phyloP scores from a whole-genome alignment of 139 green algal species.

The Protoeuglena noctilucae region DNA sequence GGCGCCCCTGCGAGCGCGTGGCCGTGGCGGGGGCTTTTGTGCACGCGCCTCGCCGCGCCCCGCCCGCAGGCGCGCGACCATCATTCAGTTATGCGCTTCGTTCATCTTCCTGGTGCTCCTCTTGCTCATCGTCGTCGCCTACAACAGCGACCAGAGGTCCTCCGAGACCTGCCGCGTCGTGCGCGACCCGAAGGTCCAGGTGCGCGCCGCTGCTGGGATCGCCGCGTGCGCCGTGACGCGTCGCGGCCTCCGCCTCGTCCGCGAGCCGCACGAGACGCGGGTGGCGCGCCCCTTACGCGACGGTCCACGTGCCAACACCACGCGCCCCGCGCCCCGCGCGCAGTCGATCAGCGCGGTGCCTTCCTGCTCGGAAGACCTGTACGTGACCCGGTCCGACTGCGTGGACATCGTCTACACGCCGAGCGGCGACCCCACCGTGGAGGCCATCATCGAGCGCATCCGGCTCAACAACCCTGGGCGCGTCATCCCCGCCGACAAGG shows the following conservation, averaged over 20 bases:
- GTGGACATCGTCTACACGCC: conserved; percentile 55
- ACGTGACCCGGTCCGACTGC: conserved; percentile 36
- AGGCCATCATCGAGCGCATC: conserved; percentile 38
- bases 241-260: too few relatives aligned
- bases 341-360: conserved; percentile 24
- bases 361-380: conserved; percentile 37
- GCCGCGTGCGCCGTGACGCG: too few relatives aligned
- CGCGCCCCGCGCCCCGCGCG: too few relatives aligned
- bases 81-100: background rate
- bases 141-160: background rate
- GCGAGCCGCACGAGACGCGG: too few relatives aligned
- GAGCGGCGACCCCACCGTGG: conserved; percentile 15
- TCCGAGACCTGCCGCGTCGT: background rate
- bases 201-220: too few relatives aligned
- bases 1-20: too few relatives aligned
- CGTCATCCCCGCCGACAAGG: conserved; percentile 24
- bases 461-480: conserved; percentile 32
- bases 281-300: too few relatives aligned
- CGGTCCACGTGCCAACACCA: too few relatives aligned
- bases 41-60: too few relatives aligned
- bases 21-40: too few relatives aligned
- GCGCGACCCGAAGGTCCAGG: background rate
- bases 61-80: background rate
- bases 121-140: background rate
- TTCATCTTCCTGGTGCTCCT: background rate